Evolutionary conservation across 805 yeast species (phyloP), one percentile per base, ranked within the genome.

Genomic region (Blastobotrys peoriensis): DNA sequence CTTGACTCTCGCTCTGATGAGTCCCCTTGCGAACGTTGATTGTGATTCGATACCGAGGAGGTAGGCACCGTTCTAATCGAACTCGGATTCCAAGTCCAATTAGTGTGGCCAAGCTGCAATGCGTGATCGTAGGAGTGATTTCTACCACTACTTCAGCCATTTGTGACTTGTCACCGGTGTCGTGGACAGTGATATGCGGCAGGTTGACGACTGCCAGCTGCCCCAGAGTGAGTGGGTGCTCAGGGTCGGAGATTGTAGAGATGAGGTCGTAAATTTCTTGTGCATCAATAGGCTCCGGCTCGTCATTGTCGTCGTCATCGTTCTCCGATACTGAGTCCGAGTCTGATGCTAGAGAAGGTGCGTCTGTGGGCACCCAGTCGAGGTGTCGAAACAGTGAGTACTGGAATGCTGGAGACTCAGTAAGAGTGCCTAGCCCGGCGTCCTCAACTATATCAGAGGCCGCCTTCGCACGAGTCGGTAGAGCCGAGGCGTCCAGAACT

Each of bases 61-160:
- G 95, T 25, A 93, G 72, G 49, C 94, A 78, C 57, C 99, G 70
- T 51, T 91, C 96, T 36, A 93, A 69, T 28, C 99, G 71, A 1
- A 93, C 98, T 41, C 97, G 71, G 43, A 93, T 86, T 0, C 98
- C 98, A 33, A 93, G 72, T 0, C 99, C 99, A 46, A 93, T 93
- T 40, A 93, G 73, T 0, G 98, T 93, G 1, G 98, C 98, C 49
- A 93, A 70, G 0, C 96, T 87, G 62, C 99, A 93, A 59, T 93
- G 99, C 3, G 98, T 93, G 55, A 93, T 91, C 0, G 99, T 93
- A 1, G 99, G 99, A 0, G 99, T 93, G 49, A 93, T 93, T 55
- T 76, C 78, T 22, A 93, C 86, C 18, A 78, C 57, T 0, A 93
- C 86, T 50, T 82, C 86, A 0, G 93, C 83, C 57, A 88, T 78